These are phyloP conservation scores for Polyporus tsugae DNA, from an alignment of 1,284 basidiomycete species.

Conservation along the genomic window DNA sequence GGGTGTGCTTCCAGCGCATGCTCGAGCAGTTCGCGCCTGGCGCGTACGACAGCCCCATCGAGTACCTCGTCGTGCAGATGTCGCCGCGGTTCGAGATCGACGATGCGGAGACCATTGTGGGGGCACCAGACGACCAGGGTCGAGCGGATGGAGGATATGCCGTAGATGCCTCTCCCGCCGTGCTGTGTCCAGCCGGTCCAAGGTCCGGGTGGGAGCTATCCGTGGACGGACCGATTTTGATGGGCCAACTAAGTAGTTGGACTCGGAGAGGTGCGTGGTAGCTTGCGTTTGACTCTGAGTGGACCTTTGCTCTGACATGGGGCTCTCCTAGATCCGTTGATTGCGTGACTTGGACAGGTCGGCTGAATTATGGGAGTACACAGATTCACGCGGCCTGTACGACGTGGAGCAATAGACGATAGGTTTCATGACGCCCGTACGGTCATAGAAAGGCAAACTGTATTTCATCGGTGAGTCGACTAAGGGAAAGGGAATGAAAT, in stretches of 20 bases:
- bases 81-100: constrained; percentile 5
- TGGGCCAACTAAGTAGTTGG: too few relatives aligned
- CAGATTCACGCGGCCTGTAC: not conserved
- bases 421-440: not conserved
- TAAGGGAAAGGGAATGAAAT: too few relatives aligned
- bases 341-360: not conserved
- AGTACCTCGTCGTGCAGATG: constrained; percentile 8
- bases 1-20: not conserved
- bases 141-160: not conserved
- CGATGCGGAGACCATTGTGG: not conserved
- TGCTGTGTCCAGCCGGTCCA: not conserved
- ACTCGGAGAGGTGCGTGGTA: not conserved
- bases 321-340: not conserved
- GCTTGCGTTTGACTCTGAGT: not conserved
- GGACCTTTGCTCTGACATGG: not conserved
- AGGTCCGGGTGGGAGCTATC: not conserved
- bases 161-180: not conserved
- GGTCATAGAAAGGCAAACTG: not conserved
- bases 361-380: not conserved
- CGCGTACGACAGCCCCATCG: not conserved
- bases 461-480: not conserved
- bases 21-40: constrained; percentile 9
- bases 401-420: not conserved
- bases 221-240: not conserved
- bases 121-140: too few relatives aligned